Conservation (phyloP, 179 eudicot genomes). For the Amaranthus tricolor region DNA sequence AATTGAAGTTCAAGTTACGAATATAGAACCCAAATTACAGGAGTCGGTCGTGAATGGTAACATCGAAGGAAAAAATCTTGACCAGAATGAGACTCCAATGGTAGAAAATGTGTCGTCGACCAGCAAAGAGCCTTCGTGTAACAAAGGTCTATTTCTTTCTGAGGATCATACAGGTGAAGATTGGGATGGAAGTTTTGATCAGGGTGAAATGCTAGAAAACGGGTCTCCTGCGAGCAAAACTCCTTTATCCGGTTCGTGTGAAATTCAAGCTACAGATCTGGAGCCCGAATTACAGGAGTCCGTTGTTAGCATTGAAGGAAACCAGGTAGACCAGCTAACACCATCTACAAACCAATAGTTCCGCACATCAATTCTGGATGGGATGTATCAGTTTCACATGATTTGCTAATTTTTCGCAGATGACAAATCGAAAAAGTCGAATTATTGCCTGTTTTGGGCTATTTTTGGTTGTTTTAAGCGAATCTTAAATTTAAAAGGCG, state of each 20-base stretch:
- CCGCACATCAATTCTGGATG: slow-evolving; percentile 17
- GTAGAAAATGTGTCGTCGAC: not conserved
- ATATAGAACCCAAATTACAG: slow-evolving; percentile 1
- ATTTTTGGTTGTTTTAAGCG: too few species aligned
- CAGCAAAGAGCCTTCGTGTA: too few species aligned
- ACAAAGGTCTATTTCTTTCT: too few species aligned
- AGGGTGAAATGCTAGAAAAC: slow-evolving; percentile 7
- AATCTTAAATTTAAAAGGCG: too few species aligned
- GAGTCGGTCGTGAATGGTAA: slow-evolving; percentile 14
- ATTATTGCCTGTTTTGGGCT: too few species aligned
- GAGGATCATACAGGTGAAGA: too few species aligned
- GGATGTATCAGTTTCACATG: not conserved
- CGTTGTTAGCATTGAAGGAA: slow-evolving; percentile 13
- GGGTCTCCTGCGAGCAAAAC: slow-evolving; percentile 11
- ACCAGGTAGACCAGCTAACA: slow-evolving; percentile 9
- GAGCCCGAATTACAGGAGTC: slow-evolving; percentile 11
- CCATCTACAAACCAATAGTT: slow-evolving; percentile 1
- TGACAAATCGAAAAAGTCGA: too few species aligned
- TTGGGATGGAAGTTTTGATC: too few species aligned
- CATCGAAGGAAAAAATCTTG: slow-evolving; percentile 10
- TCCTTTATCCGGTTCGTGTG: slow-evolving; percentile 17
- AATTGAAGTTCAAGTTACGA: slow-evolving; percentile 16
- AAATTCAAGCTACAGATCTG: slow-evolving; percentile 8
- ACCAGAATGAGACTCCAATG: not conserved
- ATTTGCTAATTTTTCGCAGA: too few species aligned